Evolutionary conservation across 345 rosid species (phyloP).

Genomic region (Ceriops zippeliana): DNA sequence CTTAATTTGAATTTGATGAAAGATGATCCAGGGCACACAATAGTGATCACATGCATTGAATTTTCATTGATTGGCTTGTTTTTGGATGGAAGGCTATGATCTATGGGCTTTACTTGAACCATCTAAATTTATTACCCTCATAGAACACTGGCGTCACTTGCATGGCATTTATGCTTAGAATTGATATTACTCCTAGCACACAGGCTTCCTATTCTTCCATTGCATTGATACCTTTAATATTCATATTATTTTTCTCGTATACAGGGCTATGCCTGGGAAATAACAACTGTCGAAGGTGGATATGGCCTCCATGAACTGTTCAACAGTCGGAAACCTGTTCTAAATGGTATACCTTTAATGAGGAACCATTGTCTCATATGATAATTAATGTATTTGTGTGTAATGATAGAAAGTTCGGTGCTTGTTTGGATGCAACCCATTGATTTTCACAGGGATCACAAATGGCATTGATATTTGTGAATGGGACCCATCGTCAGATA

Average conservation of each 20-base stretch:
- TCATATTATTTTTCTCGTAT: slow-evolving; percentile 10
- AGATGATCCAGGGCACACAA: background rate
- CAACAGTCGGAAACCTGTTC: slow-evolving; percentile 64
- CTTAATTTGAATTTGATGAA: slow-evolving; percentile 2
- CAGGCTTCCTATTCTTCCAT: background rate
- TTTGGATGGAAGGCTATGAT: slow-evolving; percentile 4
- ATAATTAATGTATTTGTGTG: background rate
- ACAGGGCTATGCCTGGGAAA: slow-evolving; percentile 98
- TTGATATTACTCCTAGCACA: background rate
- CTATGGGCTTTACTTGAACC: background rate
- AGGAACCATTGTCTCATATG: background rate
- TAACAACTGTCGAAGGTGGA: slow-evolving; percentile 93
- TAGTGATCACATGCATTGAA: background rate
- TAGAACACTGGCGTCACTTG: background rate
- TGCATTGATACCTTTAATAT: background rate
- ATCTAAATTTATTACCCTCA: background rate
- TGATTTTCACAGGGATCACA: slow-evolving; percentile 58
- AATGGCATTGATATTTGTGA: slow-evolving; percentile 80
- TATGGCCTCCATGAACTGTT: slow-evolving; percentile 79
- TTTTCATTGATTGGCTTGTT: slow-evolving; percentile 4
- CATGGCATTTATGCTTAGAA: background rate
- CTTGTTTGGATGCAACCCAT: slow-evolving; percentile 3
- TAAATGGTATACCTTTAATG: slow-evolving; percentile 50
- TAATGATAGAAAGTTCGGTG: background rate
- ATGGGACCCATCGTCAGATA: slow-evolving; percentile 83